A percentile compares a stretch with the other conserved stretches of the same genome.
Conservation (phyloP, 2,329 filamentous ascomycete species). For the Sarocladium strictum region DNA sequence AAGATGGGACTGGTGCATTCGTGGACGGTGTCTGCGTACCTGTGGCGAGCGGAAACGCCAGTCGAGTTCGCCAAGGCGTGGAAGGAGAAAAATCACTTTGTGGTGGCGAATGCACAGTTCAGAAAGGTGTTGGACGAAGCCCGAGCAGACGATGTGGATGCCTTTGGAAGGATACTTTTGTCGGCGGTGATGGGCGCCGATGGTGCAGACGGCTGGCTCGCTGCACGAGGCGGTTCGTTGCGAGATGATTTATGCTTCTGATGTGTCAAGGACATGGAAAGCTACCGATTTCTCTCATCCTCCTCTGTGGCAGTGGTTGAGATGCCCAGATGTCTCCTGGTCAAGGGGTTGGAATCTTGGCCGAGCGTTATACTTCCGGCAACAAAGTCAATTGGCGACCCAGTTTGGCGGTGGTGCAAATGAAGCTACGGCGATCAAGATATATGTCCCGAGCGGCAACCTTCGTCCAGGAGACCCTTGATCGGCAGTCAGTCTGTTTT, state of each 20-base stretch:
- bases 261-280: too few relatives aligned
- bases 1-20: slow-evolving; percentile 25
- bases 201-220: slow-evolving; percentile 29
- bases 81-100: slow-evolving; percentile 27
- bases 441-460: too few relatives aligned
- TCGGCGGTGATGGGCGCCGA: slow-evolving; percentile 15
- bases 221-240: slow-evolving; percentile 15
- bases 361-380: too few relatives aligned
- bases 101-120: slow-evolving; percentile 25
- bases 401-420: too few relatives aligned
- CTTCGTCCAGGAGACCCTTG: too few relatives aligned
- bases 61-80: slow-evolving; percentile 33
- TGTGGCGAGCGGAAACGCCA: slow-evolving; percentile 31
- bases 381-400: too few relatives aligned
- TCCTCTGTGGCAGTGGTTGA: too few relatives aligned
- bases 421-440: too few relatives aligned
- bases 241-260: background rate
- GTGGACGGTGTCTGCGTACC: slow-evolving; percentile 32
- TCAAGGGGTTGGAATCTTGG: too few relatives aligned
- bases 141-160: slow-evolving; percentile 35
- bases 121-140: slow-evolving; percentile 24
- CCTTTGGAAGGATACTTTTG: slow-evolving; percentile 33
- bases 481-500: too few relatives aligned
- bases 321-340: too few relatives aligned
- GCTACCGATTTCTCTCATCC: too few relatives aligned